These are phyloP conservation scores for Aspergillus sclerotialis DNA, from an alignment of 2,329 filamentous ascomycete genomes.

Conservation along the genomic window DNA sequence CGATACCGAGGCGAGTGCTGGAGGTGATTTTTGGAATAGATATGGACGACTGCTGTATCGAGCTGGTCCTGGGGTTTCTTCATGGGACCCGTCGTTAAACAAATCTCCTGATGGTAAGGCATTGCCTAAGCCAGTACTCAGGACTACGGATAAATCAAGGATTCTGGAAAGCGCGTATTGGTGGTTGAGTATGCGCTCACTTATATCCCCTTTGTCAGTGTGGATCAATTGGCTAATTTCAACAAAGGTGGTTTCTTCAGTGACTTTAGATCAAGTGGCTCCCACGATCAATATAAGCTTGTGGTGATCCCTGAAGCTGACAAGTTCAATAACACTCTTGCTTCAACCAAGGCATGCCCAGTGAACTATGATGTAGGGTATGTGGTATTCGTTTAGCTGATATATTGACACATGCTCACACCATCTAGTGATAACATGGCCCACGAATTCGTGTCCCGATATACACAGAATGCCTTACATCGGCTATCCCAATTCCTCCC, in stretches of 20 bases:
- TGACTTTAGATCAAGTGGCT: constrained; percentile 19
- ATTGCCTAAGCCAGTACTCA: constrained; percentile 43
- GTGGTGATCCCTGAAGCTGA: constrained; percentile 46
- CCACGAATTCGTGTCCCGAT: constrained; percentile 1
- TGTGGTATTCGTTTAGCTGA: neutral
- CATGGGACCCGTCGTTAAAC: constrained; percentile 40
- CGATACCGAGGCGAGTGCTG: constrained; percentile 43
- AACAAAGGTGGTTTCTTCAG: constrained; percentile 22
- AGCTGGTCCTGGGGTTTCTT: constrained; percentile 40
- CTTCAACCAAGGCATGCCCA: constrained; percentile 45
- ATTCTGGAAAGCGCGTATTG: constrained; percentile 45
- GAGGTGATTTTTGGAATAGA: constrained; percentile 48
- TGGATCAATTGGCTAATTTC: constrained; percentile 15
- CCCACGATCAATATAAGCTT: constrained; percentile 30
- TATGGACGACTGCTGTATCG: constrained; percentile 50
- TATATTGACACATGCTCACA: neutral
- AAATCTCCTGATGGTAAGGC: constrained; percentile 40
- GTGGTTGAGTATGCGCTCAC: constrained; percentile 41
- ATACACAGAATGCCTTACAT: neutral
- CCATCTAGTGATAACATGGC: neutral
- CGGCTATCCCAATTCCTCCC: constrained; percentile 36
- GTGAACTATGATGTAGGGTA: constrained; percentile 26
- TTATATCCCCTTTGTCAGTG: constrained; percentile 29
- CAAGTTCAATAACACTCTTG: constrained; percentile 48
- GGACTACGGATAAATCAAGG: constrained; percentile 49